Percentiles rank a stretch among this genome's conserved stretches.
These are phyloP conservation scores for Diospyros lotus DNA, from an alignment of 148 eudicot genomes.

Conservation along the genomic window DNA sequence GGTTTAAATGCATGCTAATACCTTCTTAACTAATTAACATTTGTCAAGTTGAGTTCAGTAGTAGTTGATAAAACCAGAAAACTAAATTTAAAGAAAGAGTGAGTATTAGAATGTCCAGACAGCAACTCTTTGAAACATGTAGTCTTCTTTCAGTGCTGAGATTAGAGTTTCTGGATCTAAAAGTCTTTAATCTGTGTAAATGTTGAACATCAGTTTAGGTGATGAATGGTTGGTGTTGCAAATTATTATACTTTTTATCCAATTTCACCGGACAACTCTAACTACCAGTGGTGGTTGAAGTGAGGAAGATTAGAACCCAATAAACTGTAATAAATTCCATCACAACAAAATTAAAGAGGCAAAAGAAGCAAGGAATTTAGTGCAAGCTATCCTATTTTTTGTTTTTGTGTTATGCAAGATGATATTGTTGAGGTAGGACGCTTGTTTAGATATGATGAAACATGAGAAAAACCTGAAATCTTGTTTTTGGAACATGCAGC, in stretches of 20 bases:
- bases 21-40: neutral
- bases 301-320: neutral
- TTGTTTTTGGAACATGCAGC: slow-evolving; percentile 38
- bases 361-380: neutral
- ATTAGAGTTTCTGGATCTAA: neutral
- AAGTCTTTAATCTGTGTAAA: no score
- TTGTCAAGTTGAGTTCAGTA: neutral
- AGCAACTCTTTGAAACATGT: neutral
- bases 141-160: neutral
- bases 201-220: no score
- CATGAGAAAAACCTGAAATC: neutral
- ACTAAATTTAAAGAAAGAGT: neutral
- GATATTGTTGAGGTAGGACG: neutral
- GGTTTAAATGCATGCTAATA: neutral
- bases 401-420: neutral
- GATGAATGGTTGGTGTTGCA: no score
- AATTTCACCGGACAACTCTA: no score
- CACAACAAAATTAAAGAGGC: no score
- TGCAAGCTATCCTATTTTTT: neutral
- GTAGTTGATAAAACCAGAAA: neutral
- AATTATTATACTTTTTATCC: no score
- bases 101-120: neutral
- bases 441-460: no score
- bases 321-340: neutral
- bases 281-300: no score